Evolutionary conservation across 2,329 filamentous ascomycete genomes (phyloP).

Genomic region (Colletotrichum sp.): DNA sequence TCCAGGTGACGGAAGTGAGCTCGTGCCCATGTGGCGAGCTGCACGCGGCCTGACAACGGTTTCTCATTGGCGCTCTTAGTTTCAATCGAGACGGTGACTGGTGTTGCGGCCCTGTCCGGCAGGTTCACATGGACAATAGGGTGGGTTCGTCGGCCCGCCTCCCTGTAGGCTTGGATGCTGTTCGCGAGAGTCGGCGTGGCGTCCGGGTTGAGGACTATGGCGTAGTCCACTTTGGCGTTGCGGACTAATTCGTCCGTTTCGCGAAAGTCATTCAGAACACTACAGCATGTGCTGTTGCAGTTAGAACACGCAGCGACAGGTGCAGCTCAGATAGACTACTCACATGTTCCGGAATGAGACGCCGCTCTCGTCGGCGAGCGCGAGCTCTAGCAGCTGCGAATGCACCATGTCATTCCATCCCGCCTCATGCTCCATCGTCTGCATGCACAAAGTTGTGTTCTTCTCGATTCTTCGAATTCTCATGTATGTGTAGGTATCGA

Average conservation of each 20-base stretch:
- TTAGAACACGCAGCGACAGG: neutral
- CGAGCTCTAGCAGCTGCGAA: neutral
- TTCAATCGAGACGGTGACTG: neutral
- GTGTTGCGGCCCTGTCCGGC: neutral
- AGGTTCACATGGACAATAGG: neutral
- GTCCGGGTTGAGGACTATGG: neutral
- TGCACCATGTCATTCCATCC: neutral
- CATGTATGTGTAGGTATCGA: neutral
- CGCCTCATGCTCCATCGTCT: conserved; percentile 5
- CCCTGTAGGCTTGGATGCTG: no score
- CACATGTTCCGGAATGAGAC: neutral
- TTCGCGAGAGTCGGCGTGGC: neutral
- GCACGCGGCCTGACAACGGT: neutral
- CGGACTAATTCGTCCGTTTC: neutral
- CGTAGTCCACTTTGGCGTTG: neutral
- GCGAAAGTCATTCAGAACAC: neutral
- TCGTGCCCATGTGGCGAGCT: neutral
- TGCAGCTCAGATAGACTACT: neutral
- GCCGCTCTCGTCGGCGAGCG: neutral
- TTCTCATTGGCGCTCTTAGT: neutral
- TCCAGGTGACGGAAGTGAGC: neutral
- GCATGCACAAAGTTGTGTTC: conserved; percentile 1
- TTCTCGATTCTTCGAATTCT: neutral
- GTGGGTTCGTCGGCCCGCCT: no score
- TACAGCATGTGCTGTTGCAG: neutral